Conservation (phyloP, 2,329 filamentous ascomycete species). For the Colletotrichum euphorbiae region DNA sequence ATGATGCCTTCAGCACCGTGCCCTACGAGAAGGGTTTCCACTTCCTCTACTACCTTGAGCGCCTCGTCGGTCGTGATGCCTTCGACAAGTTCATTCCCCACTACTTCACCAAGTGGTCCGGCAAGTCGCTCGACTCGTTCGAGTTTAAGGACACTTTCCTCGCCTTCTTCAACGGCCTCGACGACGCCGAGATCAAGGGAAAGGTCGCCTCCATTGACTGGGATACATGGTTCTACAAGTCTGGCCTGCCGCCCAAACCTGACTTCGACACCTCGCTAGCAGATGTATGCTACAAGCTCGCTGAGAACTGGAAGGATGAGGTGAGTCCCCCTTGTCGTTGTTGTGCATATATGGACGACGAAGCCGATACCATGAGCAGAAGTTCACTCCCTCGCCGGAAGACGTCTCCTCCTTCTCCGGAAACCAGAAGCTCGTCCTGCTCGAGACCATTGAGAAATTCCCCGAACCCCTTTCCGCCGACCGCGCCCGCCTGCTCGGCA, state of each 20-base stretch:
- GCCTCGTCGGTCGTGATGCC: constrained; percentile 82
- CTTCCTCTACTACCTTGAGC: constrained; percentile 92
- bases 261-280: constrained; percentile 90
- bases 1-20: constrained; percentile 92
- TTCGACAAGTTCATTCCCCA: constrained; percentile 97
- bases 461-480: constrained; percentile 71
- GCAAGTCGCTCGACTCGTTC: constrained; percentile 90
- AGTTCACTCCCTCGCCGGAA: constrained; percentile 71
- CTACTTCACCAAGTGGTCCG: constrained; percentile 88
- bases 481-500: constrained; percentile 78
- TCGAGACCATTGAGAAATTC: constrained; percentile 81
- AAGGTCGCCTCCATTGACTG: constrained; percentile 84
- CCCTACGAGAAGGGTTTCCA: constrained; percentile 98
- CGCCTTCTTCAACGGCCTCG: constrained; percentile 79
- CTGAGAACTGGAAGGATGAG: constrained; percentile 80
- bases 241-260: constrained; percentile 90
- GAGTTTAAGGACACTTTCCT: constrained; percentile 93
- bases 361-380: constrained; percentile 47
- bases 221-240: constrained; percentile 89
- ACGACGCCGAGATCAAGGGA: constrained; percentile 71
- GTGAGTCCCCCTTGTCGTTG: constrained; percentile 52
- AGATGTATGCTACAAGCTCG: constrained; percentile 85
- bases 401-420: constrained; percentile 83
- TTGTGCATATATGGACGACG: neutral
- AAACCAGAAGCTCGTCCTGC: constrained; percentile 92